phyloP scores from a whole-genome alignment of 106 monocot genomes.

The Phalaenopsis equestris region DNA sequence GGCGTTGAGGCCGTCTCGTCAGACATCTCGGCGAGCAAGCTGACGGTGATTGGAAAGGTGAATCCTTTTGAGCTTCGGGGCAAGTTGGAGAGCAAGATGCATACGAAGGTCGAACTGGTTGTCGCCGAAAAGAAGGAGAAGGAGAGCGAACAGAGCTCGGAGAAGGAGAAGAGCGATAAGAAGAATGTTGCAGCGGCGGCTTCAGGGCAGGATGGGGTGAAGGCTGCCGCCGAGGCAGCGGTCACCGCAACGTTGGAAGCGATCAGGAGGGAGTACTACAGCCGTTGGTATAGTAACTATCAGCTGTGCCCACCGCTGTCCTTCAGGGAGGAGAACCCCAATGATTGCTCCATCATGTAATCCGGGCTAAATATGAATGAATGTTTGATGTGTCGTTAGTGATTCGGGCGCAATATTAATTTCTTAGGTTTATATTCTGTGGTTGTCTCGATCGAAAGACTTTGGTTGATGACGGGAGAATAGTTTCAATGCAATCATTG shows the following conservation, averaged over 20 bases:
- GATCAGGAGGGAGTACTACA: no score
- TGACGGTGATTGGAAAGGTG: constrained; percentile 50
- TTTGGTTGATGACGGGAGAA: no score
- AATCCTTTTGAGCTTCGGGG: constrained; percentile 45
- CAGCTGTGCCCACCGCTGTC: constrained; percentile 39
- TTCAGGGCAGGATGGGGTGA: background rate
- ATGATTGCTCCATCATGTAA: constrained; percentile 39
- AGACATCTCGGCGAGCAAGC: constrained; percentile 31
- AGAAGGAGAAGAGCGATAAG: constrained; percentile 19
- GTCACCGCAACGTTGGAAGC: no score
- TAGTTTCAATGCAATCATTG: no score
- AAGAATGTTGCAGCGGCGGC: constrained; percentile 10
- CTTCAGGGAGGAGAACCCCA: constrained; percentile 94
- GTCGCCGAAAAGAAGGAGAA: constrained; percentile 7
- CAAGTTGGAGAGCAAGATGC: constrained; percentile 30
- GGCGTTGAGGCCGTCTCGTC: constrained; percentile 28
- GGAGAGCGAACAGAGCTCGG: constrained; percentile 18
- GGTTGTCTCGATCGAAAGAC: no score
- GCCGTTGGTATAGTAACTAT: no score
- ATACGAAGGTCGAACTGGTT: constrained; percentile 42
- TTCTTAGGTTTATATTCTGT: no score
- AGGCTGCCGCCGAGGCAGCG: no score
- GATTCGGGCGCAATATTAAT: no score
- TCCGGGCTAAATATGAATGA: no score
- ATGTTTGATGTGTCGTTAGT: no score